Base-by-base conservation (phyloP, 257 asterid species). In the Anisodus tanguticus region DNA sequence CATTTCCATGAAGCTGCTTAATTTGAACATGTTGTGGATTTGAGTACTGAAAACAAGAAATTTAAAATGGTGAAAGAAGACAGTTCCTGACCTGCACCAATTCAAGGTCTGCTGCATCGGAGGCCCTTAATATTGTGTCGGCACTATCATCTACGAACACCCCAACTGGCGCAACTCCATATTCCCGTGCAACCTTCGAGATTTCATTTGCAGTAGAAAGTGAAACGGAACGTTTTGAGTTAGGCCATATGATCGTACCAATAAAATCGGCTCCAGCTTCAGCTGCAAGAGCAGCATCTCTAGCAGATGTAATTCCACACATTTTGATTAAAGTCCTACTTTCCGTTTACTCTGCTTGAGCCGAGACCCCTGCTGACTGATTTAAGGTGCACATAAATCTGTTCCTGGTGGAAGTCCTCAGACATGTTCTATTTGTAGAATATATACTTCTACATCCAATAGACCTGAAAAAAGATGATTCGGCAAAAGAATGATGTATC, bases 171-270 rank as follows among this genome's bases (percentile, higher is more conserved):
- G 88, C 87, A 53, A 97, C 96, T 84, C 99, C 98, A 86, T 91
- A 83, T 85, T 89, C 90, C 62, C 92, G 80, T 12, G 97, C 94
- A 62, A 88, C 95, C 86, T 88, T 90, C 9, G 98, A 93, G 60
- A 97, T 97, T 87, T 95, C 97, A 89, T 94, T 97, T 15, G 99
- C 98, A 87, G 89, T 88, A 82, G 90, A 71, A 51, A 93, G 90
- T 9, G 98, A 90, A 81, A 97, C 69, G 19, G 98, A 93, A 53
- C 98, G 92, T 86, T 94, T 95, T 22, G 98, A 95, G 86, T 95
- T 89, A 76, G 99, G 98, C 97, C 97, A 97, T 79, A 94, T 82
- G 90, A 97, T 95, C 98, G 95, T 95, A 86, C 99, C 99, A 8
- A 95, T 90, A 71, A 93, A 90, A 88, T 95, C 84, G 49, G 98